Conservation (phyloP, 2,329 filamentous ascomycete genomes). For the Ceratocystiopsis brevicomis region DNA sequence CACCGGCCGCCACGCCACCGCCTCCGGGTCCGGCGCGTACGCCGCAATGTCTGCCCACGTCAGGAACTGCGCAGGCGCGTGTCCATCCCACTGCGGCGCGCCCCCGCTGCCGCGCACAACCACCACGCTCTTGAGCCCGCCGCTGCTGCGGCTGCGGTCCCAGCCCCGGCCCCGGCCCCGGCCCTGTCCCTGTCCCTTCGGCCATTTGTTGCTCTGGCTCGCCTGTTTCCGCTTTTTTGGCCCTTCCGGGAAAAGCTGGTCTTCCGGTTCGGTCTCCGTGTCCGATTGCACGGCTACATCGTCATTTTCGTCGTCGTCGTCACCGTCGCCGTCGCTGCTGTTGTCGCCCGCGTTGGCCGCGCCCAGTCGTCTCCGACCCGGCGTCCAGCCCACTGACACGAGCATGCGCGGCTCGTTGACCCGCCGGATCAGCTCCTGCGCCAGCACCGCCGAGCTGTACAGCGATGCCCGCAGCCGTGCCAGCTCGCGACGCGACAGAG, state of each 20-base stretch:
- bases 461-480: slow-evolving; percentile 61
- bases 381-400: slow-evolving; percentile 11
- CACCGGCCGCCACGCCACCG: slow-evolving; percentile 17
- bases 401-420: slow-evolving; percentile 30
- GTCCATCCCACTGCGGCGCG: not conserved
- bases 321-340: not conserved
- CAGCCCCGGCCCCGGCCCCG: no score
- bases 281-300: no score
- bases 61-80: slow-evolving; percentile 5
- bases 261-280: no score
- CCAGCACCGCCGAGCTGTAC: slow-evolving; percentile 75
- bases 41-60: slow-evolving; percentile 26
- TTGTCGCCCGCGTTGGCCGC: slow-evolving; percentile 9
- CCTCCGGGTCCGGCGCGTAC: slow-evolving; percentile 20
- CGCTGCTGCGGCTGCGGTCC: no score
- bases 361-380: no score
- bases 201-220: no score
- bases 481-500: slow-evolving; percentile 43
- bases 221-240: no score
- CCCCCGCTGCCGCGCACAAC: slow-evolving; percentile 1
- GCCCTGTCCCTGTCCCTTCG: no score
- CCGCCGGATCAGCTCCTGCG: slow-evolving; percentile 55
- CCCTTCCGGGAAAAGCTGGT: no score
- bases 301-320: not conserved
- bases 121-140: not conserved